phyloP scores from a whole-genome alignment of 2,329 filamentous ascomycete genomes.

The Zymoseptoria crescenta region DNA sequence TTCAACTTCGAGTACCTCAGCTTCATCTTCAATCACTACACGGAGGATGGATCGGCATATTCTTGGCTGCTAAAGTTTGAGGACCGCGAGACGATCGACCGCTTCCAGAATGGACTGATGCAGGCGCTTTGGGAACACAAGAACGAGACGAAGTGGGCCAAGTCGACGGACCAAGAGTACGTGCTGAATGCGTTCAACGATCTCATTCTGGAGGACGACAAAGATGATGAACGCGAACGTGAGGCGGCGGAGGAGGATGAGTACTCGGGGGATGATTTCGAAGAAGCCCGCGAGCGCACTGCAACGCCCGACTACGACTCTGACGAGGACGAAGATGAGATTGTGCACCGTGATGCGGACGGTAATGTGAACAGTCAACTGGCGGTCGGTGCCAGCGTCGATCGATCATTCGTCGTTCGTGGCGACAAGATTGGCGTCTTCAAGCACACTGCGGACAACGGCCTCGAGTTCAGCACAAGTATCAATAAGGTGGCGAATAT shows the following conservation, averaged over 20 bases:
- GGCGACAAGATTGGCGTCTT: constrained; percentile 98
- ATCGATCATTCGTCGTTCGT: constrained; percentile 92
- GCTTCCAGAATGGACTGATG: constrained; percentile 90
- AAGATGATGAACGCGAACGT: constrained; percentile 48
- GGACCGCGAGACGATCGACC: constrained; percentile 69
- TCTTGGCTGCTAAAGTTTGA: constrained; percentile 94
- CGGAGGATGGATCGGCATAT: constrained; percentile 77
- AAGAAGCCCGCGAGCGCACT: constrained; percentile 55
- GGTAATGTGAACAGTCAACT: constrained; percentile 87
- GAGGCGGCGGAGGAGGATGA: constrained; percentile 47
- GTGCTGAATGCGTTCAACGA: constrained; percentile 94
- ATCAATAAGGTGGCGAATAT: constrained; percentile 94
- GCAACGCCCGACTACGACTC: constrained; percentile 64
- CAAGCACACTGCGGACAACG: constrained; percentile 88
- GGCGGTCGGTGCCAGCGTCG: constrained; percentile 93
- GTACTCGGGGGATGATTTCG: constrained; percentile 50
- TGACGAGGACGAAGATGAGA: constrained; percentile 70
- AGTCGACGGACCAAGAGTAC: constrained; percentile 88
- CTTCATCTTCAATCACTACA: constrained; percentile 98
- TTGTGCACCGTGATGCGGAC: constrained; percentile 60
- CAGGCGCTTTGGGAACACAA: constrained; percentile 94
- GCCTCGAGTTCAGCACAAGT: constrained; percentile 91
- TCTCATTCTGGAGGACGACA: constrained; percentile 77
- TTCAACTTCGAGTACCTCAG: constrained; percentile 99
- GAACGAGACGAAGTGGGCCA: constrained; percentile 88